These are phyloP conservation scores for Alternaria longipes DNA, from an alignment of 2,329 filamentous ascomycete species.

Conservation along the genomic window DNA sequence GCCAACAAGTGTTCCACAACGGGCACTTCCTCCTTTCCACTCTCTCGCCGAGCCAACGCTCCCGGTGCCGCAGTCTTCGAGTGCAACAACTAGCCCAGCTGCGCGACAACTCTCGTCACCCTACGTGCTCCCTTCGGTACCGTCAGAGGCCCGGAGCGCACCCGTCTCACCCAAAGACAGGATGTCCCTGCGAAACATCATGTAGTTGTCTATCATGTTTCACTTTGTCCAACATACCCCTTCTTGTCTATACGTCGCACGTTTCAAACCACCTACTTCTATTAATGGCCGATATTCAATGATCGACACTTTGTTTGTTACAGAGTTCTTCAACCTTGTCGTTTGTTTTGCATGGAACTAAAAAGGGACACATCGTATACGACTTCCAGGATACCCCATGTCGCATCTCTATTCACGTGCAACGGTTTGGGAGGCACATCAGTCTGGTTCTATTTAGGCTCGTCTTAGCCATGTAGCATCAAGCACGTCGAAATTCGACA, in stretches of 20 bases:
- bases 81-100: constrained; percentile 36
- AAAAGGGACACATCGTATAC: constrained; percentile 22
- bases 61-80: constrained; percentile 33
- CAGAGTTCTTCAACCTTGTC: constrained; percentile 13
- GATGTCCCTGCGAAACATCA: constrained; percentile 49
- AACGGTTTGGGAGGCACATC: background rate
- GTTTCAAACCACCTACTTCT: constrained; percentile 24
- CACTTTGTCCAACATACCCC: constrained; percentile 31
- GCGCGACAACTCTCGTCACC: constrained; percentile 46
- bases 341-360: constrained; percentile 18
- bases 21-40: constrained; percentile 44
- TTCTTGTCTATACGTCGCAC: constrained; percentile 28
- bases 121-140: constrained; percentile 31
- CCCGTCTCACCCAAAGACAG: constrained; percentile 46
- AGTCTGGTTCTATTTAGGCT: constrained; percentile 12
- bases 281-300: constrained; percentile 26
- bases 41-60: constrained; percentile 46
- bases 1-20: constrained; percentile 35
- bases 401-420: constrained; percentile 17
- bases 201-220: constrained; percentile 41
- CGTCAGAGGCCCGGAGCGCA: constrained; percentile 39
- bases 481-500: constrained; percentile 15
- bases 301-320: constrained; percentile 24
- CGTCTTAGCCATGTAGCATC: constrained; percentile 1
- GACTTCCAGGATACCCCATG: constrained; percentile 27